Conservation (phyloP, 139 green algal genomes). For the Haematococcus lacustris region DNA sequence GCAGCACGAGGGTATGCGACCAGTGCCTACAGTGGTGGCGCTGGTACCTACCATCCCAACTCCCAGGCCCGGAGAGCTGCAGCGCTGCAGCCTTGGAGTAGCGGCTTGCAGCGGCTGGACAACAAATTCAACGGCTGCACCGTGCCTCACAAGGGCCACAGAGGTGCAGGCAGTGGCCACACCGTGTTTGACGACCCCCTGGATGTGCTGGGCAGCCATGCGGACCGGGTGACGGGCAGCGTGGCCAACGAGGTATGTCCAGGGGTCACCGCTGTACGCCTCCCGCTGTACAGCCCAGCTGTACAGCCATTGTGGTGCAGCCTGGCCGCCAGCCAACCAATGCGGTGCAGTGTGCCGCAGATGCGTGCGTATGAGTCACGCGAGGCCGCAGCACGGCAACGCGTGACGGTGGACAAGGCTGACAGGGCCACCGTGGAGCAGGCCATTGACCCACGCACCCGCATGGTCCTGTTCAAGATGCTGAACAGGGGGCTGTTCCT, state of each 20-base stretch:
- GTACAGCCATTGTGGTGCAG: too few species aligned
- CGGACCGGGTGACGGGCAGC: neutral
- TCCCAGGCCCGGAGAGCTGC: slow-evolving; percentile 10
- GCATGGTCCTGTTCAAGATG: slow-evolving; percentile 98
- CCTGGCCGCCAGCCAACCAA: too few species aligned
- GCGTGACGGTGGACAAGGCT: slow-evolving; percentile 59
- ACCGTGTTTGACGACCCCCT: slow-evolving; percentile 41
- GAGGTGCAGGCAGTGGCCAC: neutral
- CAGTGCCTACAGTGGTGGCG: neutral
- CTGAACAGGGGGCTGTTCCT: slow-evolving; percentile 75
- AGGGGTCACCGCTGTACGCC: neutral
- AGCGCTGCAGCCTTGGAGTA: slow-evolving; percentile 35
- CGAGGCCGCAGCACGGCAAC: slow-evolving; percentile 3
- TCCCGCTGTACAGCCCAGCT: too few species aligned
- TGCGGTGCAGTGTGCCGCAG: slow-evolving; percentile 1
- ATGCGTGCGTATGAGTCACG: slow-evolving; percentile 4
- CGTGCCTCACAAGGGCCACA: neutral
- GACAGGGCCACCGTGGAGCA: slow-evolving; percentile 91
- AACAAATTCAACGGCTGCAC: slow-evolving; percentile 3
- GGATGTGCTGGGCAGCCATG: slow-evolving; percentile 37
- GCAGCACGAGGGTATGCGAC: neutral
- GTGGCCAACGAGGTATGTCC: slow-evolving; percentile 3
- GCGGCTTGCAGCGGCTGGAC: slow-evolving; percentile 22
- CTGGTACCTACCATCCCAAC: slow-evolving; percentile 19
- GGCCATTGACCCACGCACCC: slow-evolving; percentile 86